Evolutionary conservation across 306 rosid genomes (phyloP), one percentile per base, ranked within the genome.

Genomic region (Bauhinia variegata): DNA sequence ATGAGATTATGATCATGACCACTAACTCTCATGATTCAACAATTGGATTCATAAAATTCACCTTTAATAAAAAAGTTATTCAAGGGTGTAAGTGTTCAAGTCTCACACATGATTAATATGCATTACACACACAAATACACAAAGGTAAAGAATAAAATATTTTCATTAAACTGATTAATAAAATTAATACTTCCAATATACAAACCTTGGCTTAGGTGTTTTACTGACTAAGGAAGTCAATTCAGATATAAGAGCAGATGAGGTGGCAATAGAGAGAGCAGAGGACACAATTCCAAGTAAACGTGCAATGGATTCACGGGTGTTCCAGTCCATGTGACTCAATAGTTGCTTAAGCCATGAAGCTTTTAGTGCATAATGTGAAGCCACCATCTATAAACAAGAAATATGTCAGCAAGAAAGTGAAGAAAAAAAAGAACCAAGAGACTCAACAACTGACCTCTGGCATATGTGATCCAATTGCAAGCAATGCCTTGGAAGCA

Each of bases 221-320:
- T 74, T 85, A 72, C 72, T 67, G 76, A 87, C 65, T 72, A 83
- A 74, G 64, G 89, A 78, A 76, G 86, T 76, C 81, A 89, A 76
- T 55, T 88, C 96, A 36, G 72, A 74, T 31, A 86, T 61, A 72
- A 89, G 69, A 75, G 73, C 77, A 64, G 81, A 82, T 58, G 84
- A 83, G 47, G 74, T 77, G 32, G 78, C 70, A 49, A 65, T 71
- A 19, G 91, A 80, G 67, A 89, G 89, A 72, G 84, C 80, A 71
- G 89, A 89, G 70, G 98, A 87, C 66, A 89, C 93, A 51, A 92
- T 79, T 71, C 98, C 98, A 76, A 92, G 96, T 84, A 92, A 70
- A 28, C 95, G 89, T 69, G 98, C 96, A 41, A 85, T 83, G 67
- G 93, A 85, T 84, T 92, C 96, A 71, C 96, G 98, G 54, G 96